phyloP scores from a whole-genome alignment of 148 eudicot genomes.

The Fagopyrum homotropicum region DNA sequence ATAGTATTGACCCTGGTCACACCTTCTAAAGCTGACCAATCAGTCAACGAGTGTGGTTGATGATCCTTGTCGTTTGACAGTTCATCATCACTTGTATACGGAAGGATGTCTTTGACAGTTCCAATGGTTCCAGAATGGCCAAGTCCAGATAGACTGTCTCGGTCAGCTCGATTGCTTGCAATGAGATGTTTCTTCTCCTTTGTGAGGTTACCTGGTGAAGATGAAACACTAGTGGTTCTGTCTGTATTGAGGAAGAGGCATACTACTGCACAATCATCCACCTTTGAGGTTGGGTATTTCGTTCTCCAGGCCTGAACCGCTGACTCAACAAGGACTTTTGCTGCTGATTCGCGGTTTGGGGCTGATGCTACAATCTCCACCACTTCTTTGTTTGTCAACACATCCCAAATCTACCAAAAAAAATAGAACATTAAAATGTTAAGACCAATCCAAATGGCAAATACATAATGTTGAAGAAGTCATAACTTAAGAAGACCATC shows the following conservation, averaged over 20 bases:
- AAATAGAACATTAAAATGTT: neutral
- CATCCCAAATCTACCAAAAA: slow-evolving; percentile 70
- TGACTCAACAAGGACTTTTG: slow-evolving; percentile 54
- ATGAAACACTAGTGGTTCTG: slow-evolving; percentile 19
- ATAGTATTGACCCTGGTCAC: slow-evolving; percentile 3
- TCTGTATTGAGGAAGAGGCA: slow-evolving; percentile 66
- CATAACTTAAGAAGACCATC: too few relatives aligned
- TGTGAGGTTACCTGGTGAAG: slow-evolving; percentile 14
- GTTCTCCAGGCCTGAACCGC: slow-evolving; percentile 68
- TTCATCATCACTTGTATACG: slow-evolving; percentile 3
- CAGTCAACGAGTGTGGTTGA: neutral
- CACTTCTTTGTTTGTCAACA: slow-evolving; percentile 75
- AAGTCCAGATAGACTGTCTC: too few relatives aligned
- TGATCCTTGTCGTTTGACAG: neutral
- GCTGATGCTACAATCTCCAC: slow-evolving; percentile 59
- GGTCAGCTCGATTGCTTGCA: too few relatives aligned
- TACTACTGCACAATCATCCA: slow-evolving; percentile 16
- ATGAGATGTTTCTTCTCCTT: neutral
- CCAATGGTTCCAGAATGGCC: neutral
- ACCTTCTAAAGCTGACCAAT: slow-evolving; percentile 1
- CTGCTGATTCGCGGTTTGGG: slow-evolving; percentile 49
- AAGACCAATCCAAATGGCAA: neutral
- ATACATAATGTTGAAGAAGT: too few relatives aligned
- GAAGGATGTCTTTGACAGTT: neutral
- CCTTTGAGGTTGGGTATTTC: slow-evolving; percentile 77